Base-by-base conservation (phyloP, 805 yeast species). In the Gaillardinia entomophila region DNA sequence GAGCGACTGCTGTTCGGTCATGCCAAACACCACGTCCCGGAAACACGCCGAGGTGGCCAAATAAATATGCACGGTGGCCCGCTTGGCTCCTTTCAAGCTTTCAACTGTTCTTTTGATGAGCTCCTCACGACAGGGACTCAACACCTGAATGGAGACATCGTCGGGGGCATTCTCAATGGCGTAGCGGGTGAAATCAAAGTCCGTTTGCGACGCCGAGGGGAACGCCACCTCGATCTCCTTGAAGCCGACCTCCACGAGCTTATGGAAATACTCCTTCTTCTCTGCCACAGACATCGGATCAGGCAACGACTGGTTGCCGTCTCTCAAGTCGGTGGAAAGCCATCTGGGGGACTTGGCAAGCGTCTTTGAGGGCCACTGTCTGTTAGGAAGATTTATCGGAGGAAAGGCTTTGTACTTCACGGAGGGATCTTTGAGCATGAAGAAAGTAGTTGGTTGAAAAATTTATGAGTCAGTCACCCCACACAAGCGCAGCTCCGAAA, bases 171-270 rank as follows among this genome's bases (percentile, higher is more conserved):
- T 74, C 53, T 79, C 85, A 27, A 82, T 87, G 5, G 88, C 89
- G 46, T 75, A 82, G 38, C 88, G 66, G 15, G 90, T 82, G 66
- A 82, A 82, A 57, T 82, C 90, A 49, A 82, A 82, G 60, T 82
- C 90, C 5, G 86, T 79, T 53, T 82, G 89, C 3, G 88, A 81
- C 3, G 89, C 89, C 18, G 86, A 78, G 7, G 90, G 90, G 62
- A 82, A 82, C 3, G 86, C 67, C 29, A 82, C 90, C 57, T 82
- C 90, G 47, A 82, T 82, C 61, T 82, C 90, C 52, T 82, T 82
- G 63, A 82, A 81, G 2, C 90, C 90, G 36, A 82, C 65, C 36
- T 81, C 85, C 6, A 81, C 46, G 44, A 82, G 65, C 57, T 82
- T 82, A 47, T 79, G 79, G 67, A 81, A 82, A 53, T 81, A 81